These are phyloP conservation scores for Coemansia sp. DNA, from an alignment of 192 early-diverging fungal species.

Conservation along the genomic window DNA sequence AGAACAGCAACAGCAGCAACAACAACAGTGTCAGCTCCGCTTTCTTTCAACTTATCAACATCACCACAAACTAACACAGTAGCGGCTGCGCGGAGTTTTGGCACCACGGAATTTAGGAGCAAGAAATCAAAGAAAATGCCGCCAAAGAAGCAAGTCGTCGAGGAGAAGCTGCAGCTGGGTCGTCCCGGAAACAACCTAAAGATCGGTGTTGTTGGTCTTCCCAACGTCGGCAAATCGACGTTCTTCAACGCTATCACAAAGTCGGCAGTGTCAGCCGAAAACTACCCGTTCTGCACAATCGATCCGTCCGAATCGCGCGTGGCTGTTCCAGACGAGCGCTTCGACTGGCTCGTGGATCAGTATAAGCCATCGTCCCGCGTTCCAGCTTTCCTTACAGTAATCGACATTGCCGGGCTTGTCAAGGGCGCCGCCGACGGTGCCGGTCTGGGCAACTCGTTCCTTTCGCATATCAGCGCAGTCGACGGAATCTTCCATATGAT, in stretches of 20 bases:
- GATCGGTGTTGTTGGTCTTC: conserved; percentile 95
- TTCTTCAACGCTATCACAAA: conserved; percentile 84
- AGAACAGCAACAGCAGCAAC: not conserved
- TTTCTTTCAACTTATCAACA: too few species aligned
- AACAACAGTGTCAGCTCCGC: not conserved
- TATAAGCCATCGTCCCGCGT: conserved; percentile 68
- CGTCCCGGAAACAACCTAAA: conserved; percentile 87
- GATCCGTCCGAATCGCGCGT: conserved; percentile 91
- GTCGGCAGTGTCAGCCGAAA: conserved; percentile 74
- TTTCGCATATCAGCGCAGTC: conserved; percentile 86
- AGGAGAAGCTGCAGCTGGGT: conserved; percentile 76
- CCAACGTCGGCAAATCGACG: conserved; percentile 94
- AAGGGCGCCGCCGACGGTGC: conserved; percentile 80
- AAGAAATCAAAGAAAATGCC: conserved; percentile 58
- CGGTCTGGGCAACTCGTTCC: conserved; percentile 91
- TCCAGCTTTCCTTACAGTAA: conserved; percentile 85
- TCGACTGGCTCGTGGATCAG: conserved; percentile 75
- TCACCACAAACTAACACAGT: too few species aligned
- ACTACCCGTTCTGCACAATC: conserved; percentile 98
- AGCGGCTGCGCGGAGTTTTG: not conserved
- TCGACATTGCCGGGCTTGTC: conserved; percentile 98
- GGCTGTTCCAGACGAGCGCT: conserved; percentile 85
- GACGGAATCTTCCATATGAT: conserved; percentile 86
- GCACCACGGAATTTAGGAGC: not conserved
- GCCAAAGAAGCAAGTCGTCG: conserved; percentile 76